Base-by-base conservation (phyloP, 2,329 filamentous ascomycete genomes). In the Phyllosticta citriasiana region DNA sequence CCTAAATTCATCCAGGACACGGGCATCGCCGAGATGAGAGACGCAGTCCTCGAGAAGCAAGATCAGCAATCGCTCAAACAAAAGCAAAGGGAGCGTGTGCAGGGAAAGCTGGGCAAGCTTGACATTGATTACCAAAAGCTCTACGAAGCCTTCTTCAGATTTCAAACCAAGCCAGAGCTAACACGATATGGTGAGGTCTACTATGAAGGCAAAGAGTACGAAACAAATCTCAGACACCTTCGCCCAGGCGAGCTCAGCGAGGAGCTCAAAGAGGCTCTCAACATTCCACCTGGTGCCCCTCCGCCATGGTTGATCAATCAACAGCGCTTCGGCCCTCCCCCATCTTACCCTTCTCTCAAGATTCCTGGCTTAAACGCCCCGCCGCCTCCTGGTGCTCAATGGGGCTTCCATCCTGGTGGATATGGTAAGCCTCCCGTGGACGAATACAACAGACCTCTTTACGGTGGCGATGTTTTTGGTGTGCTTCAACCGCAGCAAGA, bases 61-160 rank as follows among this genome's bases (percentile, higher is more conserved):
- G 91, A 92, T 57, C 88, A 96, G 69, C 89, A 94, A 67, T 88
- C 85, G 0, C 79, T 99, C 67, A 97, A 97, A 76, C 92, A 97
- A 73, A 97, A 96, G 74, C 92, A 97, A 77, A 85, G 94, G 56
- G 94, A 97, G 75, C 84, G 94, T 54, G 94, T 99, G 12, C 87
- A 91, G 65, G 91, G 91, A 27, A 97, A 97, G 77, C 94, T 97
- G 83, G 94, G 94, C 64, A 95, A 94, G 74, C 81, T 99, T 57
- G 94, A 99, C 73, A 97, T 99, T 67, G 94, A 99, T 75, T 99
- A 99, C 74, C 91, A 96, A 72, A 97, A 94, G 74, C 85, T 97
- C 60, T 97, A 97, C 77, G 94, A 97, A 72, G 94, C 94, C 3
- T 99, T 99, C 79, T 99, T 99, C 80, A 85, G 91, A 63, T 95